A percentile compares a stretch with the other conserved stretches of the same genome.
Conservation (phyloP, 2,329 filamentous ascomycete species). For the Curvularia spicifera region DNA sequence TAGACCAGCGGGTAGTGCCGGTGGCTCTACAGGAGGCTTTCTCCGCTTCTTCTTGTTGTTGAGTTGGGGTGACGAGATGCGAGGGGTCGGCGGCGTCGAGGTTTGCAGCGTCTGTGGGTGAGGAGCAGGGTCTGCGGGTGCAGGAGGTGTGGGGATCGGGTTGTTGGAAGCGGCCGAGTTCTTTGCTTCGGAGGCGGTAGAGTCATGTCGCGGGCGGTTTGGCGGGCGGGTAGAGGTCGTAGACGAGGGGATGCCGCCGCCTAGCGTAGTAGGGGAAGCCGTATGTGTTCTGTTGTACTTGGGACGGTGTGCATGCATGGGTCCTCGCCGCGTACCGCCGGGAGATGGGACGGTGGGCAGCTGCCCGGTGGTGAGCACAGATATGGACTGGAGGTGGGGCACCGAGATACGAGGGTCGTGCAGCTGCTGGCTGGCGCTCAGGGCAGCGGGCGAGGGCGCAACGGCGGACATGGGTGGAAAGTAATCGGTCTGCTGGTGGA, state of each 20-base stretch:
- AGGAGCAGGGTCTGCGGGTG: constrained; percentile 53
- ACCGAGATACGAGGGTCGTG: constrained; percentile 48
- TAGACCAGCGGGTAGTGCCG: constrained; percentile 61
- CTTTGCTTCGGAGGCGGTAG: constrained; percentile 53
- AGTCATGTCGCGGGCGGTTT: constrained; percentile 49
- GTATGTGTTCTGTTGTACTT: constrained; percentile 75
- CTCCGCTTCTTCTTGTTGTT: constrained; percentile 55
- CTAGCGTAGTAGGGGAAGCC: constrained; percentile 75
- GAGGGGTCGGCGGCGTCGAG: constrained; percentile 57
- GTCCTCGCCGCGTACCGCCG: constrained; percentile 66
- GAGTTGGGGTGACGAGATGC: constrained; percentile 58
- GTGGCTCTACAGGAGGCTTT: constrained; percentile 45
- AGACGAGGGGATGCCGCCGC: constrained; percentile 48
- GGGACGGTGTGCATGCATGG: constrained; percentile 57
- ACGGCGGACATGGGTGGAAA: constrained; percentile 71
- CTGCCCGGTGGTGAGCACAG: constrained; percentile 80
- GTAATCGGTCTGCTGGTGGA: constrained; percentile 78
- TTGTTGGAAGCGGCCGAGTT: constrained; percentile 53
- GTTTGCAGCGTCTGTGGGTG: constrained; percentile 41
- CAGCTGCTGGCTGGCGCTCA: constrained; percentile 45
- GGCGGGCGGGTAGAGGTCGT: constrained; percentile 43
- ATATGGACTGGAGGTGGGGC: constrained; percentile 67
- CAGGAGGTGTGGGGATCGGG: constrained; percentile 63
- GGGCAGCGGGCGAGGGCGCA: constrained; percentile 51
- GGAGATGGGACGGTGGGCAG: constrained; percentile 83